Base-by-base conservation (phyloP, 441 rosid genomes). In the Breynia disticha region DNA sequence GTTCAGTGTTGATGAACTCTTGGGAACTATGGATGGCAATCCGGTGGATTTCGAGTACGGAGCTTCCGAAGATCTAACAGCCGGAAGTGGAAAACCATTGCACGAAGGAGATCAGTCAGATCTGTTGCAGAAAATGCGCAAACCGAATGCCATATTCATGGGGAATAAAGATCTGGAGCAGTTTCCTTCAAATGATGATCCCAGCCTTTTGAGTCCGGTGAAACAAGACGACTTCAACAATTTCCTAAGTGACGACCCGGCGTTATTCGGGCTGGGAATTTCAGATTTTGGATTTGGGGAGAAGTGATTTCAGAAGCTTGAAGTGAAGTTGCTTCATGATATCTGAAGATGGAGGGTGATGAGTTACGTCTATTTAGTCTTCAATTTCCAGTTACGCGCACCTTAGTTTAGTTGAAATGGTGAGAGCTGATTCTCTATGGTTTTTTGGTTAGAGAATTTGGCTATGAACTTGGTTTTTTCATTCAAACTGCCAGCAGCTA, bases 1-100 rank as follows among this genome's bases (percentile, higher is more conserved):
- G 60, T 82, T 87, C 45, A 87, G 80, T 52, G 65, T 76, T 17
- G 78, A 84, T 17, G 86, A 87, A 51, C 59, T 87, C 46, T 48
- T 82, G 47, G 59, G 66, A n/a, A 16, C 59, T 0, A 11, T 79
- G 12, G 76, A 70, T 10, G 58, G 41, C 3, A 17, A 55, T 52
- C 69, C 76, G 17, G 46, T 62, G 5, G 50, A 67, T 54, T 6
- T 5, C 0, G 50, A 55, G 16, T 38, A 17, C 42, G 38, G 52
- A 54, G 35, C 35, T 28, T 28, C 35, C 35, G 8, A 28, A 28
- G 35, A 28, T 5, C 8, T 28, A 9, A 4, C 35, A 4, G 35
- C 35, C 8, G 35, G 35, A 4, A 2, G 35, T 28, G 35, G 35
- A 28, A 28, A 28, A 28, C 8, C 8, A 5, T 28, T 28, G 35